Conservation (phyloP, 176 grass and related monocot genomes). For the Bromus sterilis region DNA sequence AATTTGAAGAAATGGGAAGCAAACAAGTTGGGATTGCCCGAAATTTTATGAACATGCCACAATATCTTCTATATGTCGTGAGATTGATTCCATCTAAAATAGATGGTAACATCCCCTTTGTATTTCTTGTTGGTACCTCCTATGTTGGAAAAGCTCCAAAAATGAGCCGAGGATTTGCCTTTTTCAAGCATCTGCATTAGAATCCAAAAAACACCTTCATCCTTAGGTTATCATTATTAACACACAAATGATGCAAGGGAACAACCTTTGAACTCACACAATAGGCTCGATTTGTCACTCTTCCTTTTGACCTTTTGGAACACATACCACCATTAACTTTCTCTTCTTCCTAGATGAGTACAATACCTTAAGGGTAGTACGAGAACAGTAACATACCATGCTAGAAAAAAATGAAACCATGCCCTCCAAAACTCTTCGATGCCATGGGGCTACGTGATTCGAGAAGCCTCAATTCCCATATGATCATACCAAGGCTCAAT, state of each 20-base stretch:
- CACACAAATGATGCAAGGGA: background rate
- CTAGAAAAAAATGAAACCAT: too few relatives aligned
- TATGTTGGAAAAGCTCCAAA: background rate
- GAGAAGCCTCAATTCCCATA: background rate
- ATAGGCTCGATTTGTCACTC: background rate
- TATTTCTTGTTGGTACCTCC: background rate
- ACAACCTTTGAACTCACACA: background rate
- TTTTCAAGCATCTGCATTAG: background rate
- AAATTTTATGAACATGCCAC: background rate
- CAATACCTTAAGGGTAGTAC: background rate
- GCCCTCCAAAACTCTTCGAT: too few relatives aligned
- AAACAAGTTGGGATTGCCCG: background rate
- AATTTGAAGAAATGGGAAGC: background rate
- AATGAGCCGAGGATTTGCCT: background rate
- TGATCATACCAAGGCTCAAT: background rate
- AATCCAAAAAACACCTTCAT: background rate
- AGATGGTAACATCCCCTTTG: background rate
- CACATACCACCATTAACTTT: background rate
- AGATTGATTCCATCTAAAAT: background rate
- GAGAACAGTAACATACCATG: background rate
- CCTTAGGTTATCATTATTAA: background rate
- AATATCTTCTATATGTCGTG: background rate
- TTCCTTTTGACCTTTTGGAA: too few relatives aligned
- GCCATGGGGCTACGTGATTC: background rate
- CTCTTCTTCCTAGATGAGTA: background rate